phyloP scores from a whole-genome alignment of 164 flowering plant species.

The Pachysandra terminalis region DNA sequence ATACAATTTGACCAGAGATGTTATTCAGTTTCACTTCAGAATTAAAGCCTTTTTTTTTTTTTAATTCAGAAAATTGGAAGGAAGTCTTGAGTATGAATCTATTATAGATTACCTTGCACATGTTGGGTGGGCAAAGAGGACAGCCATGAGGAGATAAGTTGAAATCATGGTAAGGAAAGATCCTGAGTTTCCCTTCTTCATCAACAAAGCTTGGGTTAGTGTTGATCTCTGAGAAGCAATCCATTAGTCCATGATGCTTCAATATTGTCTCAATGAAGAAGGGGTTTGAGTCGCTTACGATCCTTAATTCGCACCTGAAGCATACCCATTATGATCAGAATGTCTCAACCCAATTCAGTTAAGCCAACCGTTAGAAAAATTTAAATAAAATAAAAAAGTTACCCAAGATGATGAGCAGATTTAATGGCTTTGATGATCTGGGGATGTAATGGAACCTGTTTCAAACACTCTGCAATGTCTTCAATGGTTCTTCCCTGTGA shows the following conservation, averaged over 20 bases:
- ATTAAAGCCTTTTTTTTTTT: too few species aligned
- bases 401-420: constrained; percentile 70
- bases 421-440: constrained; percentile 45
- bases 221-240: constrained; percentile 67
- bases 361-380: background rate
- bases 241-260: constrained; percentile 54
- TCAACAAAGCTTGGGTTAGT: constrained; percentile 70
- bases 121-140: constrained; percentile 80
- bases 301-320: constrained; percentile 73
- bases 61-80: too few species aligned
- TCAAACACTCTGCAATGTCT: constrained; percentile 61
- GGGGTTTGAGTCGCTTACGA: constrained; percentile 75
- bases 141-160: constrained; percentile 60
- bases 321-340: too few species aligned
- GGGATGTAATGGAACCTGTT: constrained; percentile 45
- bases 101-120: constrained; percentile 99
- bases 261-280: constrained; percentile 86
- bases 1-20: too few species aligned
- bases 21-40: too few species aligned
- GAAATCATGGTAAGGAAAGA: constrained; percentile 66
- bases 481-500: constrained; percentile 49
- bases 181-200: constrained; percentile 62
- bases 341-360: too few species aligned
- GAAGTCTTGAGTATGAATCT: too few species aligned
- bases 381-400: constrained; percentile 5